Evolutionary conservation across 2,329 filamentous ascomycete genomes (phyloP), one percentile per base, ranked within the genome.

Genomic region (Coniochaeta pulveracea): DNA sequence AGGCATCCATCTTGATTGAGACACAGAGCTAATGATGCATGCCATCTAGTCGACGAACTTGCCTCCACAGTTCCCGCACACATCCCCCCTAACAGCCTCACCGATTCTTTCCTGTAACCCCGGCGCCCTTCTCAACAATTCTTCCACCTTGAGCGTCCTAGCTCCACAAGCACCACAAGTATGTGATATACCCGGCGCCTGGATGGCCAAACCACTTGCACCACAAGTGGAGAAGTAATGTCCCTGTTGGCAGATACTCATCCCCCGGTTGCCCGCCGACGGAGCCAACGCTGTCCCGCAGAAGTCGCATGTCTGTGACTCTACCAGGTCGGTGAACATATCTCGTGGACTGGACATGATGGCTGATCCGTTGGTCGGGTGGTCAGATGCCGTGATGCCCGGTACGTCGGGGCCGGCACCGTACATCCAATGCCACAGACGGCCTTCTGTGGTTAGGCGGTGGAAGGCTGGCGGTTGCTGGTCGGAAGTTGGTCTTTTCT

Each of bases 381-480:
- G 31, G 26, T n/a, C n/a, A n/a, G n/a, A n/a, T n/a, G 39, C 30
- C 11, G 53, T 51, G 15, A 61, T 54, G 4, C 63, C 66, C 0
- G 60, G 54, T 3, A 72, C 62, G 2, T 58, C 54, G 0, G 57
- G 52, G 0, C 65, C 66, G n/a, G 54, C 53, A 12, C 67, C 69
- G 43, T 76, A 75, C 63, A 75, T 69, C 61, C 66, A 72, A 39
- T 74, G 65, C 62, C 70, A 75, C 27, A 68, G 55, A 23, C 55
- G 53, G 0, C 61, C 71, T 47, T 76, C 72, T 2, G 69, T 71
- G n/a, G 66, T 67, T 14, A 69, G 49, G 3, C 41, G 17, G 9
- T 14, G 23, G 6, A 19, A 15, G 19, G 15, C 12, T n/a, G 22
- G 31, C 22, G 15, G 10, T 27, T 11, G 19, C 11, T 23, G 19